Percentiles rank a stretch among this genome's conserved stretches.
These are phyloP conservation scores for Vicia villosa DNA, from an alignment of 306 rosid genomes.

Conservation along the genomic window DNA sequence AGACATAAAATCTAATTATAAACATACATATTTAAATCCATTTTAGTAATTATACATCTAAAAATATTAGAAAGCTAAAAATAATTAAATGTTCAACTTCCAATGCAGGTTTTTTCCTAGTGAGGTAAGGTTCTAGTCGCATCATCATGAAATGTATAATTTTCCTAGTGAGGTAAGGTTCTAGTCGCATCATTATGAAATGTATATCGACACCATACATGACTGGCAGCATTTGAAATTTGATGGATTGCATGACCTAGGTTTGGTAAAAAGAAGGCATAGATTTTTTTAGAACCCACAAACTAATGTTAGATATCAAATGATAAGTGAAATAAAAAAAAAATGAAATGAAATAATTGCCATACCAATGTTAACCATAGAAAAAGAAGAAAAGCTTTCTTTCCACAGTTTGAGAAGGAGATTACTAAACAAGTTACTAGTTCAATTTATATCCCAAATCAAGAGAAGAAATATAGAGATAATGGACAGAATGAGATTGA, in stretches of 20 bases:
- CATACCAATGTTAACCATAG: background rate
- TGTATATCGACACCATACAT: background rate
- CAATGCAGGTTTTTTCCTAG: constrained; percentile 15
- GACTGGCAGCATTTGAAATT: background rate
- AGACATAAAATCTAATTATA: no score
- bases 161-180: background rate
- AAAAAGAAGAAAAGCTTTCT: background rate
- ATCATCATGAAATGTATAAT: no score
- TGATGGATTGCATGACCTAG: background rate
- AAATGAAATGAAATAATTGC: background rate
- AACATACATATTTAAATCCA: no score
- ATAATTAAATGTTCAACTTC: background rate
- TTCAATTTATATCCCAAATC: background rate
- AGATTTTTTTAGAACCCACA: background rate
- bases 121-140: background rate
- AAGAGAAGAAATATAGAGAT: background rate
- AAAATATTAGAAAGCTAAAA: background rate
- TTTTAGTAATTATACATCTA: no score
- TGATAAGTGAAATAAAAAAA: constrained; percentile 1
- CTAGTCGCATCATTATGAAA: constrained; percentile 6
- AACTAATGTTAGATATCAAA: background rate
- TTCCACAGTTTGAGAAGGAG: constrained; percentile 7
- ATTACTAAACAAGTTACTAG: background rate
- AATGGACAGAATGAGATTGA: background rate
- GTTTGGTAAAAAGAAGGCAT: constrained; percentile 1